Conservation (phyloP, 192 early-diverging fungal genomes). For the Helicostylum pulchrum region DNA sequence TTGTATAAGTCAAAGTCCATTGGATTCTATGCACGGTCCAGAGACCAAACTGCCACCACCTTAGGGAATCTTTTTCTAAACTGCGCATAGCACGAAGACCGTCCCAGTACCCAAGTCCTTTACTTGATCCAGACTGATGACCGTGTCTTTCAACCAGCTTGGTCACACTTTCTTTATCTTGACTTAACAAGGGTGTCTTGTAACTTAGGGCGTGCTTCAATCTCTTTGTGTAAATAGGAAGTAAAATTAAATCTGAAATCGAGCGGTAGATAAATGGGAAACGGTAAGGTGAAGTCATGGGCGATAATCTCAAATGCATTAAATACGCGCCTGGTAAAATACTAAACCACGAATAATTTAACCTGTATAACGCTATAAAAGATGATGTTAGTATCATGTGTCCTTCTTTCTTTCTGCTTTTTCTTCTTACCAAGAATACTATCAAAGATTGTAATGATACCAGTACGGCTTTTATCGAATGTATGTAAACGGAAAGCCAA, state of each 20-base stretch:
- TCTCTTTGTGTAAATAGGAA: constrained; percentile 36
- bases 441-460: constrained; percentile 31
- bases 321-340: constrained; percentile 22
- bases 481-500: constrained; percentile 2
- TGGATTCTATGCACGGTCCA: constrained; percentile 26
- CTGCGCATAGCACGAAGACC: constrained; percentile 24
- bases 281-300: constrained; percentile 31
- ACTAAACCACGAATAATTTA: constrained; percentile 34
- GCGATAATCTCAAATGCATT: constrained; percentile 32
- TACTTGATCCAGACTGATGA: background rate
- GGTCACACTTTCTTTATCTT: constrained; percentile 6
- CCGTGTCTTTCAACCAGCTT: constrained; percentile 12
- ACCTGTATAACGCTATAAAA: constrained; percentile 22
- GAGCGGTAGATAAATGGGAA: constrained; percentile 37
- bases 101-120: constrained; percentile 32
- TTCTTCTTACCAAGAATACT: constrained; percentile 27
- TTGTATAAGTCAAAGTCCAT: constrained; percentile 31
- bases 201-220: constrained; percentile 12
- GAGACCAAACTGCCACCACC: constrained; percentile 23
- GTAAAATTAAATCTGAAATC: constrained; percentile 23
- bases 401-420: background rate
- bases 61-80: constrained; percentile 3
- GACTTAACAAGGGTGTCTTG: constrained; percentile 20
- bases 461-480: constrained; percentile 24
- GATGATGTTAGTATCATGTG: background rate